Evolutionary conservation across 192 early-diverging fungal species (phyloP).

Genomic region (Ambispora gerdemannii): DNA sequence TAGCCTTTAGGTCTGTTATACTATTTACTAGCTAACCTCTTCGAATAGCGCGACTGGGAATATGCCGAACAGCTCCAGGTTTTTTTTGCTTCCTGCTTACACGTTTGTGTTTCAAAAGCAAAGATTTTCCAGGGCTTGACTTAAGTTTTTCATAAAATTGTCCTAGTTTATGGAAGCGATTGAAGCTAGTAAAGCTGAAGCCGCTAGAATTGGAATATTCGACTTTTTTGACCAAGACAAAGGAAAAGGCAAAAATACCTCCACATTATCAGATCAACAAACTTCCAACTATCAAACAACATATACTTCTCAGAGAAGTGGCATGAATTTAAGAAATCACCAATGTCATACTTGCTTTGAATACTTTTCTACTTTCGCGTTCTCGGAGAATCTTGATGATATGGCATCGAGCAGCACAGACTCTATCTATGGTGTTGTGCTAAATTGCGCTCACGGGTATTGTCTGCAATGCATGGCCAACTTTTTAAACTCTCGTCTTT

Average conservation of each 20-base stretch:
- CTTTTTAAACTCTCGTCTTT: background rate
- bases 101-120: no score
- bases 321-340: no score
- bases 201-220: background rate
- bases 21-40: no score
- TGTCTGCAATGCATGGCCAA: background rate
- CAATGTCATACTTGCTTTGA: background rate
- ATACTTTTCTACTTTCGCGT: background rate
- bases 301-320: background rate
- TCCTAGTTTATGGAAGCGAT: background rate
- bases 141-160: no score
- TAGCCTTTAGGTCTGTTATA: no score
- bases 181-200: background rate
- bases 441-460: background rate
- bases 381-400: background rate
- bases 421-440: background rate
- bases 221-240: background rate
- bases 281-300: background rate
- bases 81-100: no score
- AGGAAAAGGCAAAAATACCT: background rate
- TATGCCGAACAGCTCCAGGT: background rate
- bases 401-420: background rate
- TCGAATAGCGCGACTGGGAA: background rate
- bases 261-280: no score
- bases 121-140: no score